A percentile compares a stretch with the other conserved stretches of the same genome.
Conservation (phyloP, 2,329 filamentous ascomycete genomes). For the Aspergillus proliferans region DNA sequence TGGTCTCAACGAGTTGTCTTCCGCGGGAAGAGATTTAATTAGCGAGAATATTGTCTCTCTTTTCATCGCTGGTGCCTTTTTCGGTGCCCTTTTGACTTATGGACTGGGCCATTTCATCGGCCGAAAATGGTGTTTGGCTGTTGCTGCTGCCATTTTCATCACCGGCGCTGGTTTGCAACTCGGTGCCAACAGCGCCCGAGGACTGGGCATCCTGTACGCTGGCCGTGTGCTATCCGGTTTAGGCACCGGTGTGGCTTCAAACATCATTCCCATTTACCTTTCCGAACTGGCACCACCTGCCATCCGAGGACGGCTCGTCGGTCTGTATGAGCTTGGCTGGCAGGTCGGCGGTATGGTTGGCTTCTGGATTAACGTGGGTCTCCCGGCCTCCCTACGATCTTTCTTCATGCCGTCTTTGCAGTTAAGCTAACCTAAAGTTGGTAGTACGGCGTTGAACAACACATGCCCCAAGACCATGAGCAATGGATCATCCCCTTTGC, state of each 20-base stretch:
- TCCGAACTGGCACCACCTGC: constrained; percentile 53
- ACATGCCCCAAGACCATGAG: constrained; percentile 19
- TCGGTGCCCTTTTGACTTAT: constrained; percentile 67
- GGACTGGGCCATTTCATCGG: constrained; percentile 61
- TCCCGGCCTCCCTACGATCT: not conserved
- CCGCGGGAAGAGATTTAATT: constrained; percentile 44
- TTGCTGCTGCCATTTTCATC: constrained; percentile 59
- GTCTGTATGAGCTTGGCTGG: constrained; percentile 53
- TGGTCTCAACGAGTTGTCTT: constrained; percentile 47
- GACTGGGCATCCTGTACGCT: constrained; percentile 56
- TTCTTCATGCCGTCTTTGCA: constrained; percentile 9
- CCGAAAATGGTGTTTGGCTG: constrained; percentile 56
- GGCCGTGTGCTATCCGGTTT: constrained; percentile 54
- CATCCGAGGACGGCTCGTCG: constrained; percentile 53
- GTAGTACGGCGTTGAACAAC: constrained; percentile 46
- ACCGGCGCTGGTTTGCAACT: constrained; percentile 69
- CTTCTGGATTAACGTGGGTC: constrained; percentile 45
- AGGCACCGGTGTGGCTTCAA: constrained; percentile 51
- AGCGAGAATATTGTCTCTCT: constrained; percentile 73
- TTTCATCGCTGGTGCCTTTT: constrained; percentile 79
- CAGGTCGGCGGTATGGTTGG: constrained; percentile 47
- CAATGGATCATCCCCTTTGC: constrained; percentile 31
- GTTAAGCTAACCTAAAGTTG: constrained; percentile 6
- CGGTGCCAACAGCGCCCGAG: constrained; percentile 55
- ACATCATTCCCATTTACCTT: constrained; percentile 56